Base-by-base conservation (phyloP, 2,329 filamentous ascomycete species). In the Beauveria caledonica region DNA sequence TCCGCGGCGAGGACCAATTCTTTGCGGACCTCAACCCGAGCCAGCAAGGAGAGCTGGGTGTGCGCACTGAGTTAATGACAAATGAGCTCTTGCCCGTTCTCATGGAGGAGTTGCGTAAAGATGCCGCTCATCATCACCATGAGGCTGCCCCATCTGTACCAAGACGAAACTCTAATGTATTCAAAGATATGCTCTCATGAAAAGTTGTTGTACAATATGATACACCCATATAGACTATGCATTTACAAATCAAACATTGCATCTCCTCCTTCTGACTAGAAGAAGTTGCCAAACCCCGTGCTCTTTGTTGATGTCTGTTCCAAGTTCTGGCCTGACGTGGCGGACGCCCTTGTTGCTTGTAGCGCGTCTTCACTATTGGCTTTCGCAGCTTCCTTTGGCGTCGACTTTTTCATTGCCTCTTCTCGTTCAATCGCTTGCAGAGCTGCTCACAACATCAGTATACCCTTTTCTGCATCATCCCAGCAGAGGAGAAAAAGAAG, bases 1-100 rank as follows among this genome's bases (percentile, higher is more conserved):
- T 92, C 27, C 81, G 90, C 66, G 88, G 89, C 17, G 89, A 95
- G 69, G 87, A 91, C n/a, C 75, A 74, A 3, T 87, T 92, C 66
- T 90, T 90, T 65, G 74, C 72, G 2, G 76, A 81, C 61, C 66
- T 89, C 49, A 73, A 81, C n/a, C 75, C 77, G 1, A 69, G 71
- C 2, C 82, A 85, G 64, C 65, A 65, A 5, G 84, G 84, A 15
- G 74, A 75, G 65, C 71, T 75, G 48, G 82, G 80, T 7, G 80
- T 84, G 19, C 77, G 85, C 67, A 74, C 83, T 21, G 83, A 87
- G 59, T 71, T 84, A 63, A 76, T 80, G 49, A 86, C 82, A 1
- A 81, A 86, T 60, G 74, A 76, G 62, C 68, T 87, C 36, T 72
- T 88, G 46, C 85, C 85, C 5, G 76, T 73, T 58, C 72, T 87